These are phyloP conservation scores for Kodamaea leandrae DNA, from an alignment of 805 yeast genomes.

Conservation along the genomic window DNA sequence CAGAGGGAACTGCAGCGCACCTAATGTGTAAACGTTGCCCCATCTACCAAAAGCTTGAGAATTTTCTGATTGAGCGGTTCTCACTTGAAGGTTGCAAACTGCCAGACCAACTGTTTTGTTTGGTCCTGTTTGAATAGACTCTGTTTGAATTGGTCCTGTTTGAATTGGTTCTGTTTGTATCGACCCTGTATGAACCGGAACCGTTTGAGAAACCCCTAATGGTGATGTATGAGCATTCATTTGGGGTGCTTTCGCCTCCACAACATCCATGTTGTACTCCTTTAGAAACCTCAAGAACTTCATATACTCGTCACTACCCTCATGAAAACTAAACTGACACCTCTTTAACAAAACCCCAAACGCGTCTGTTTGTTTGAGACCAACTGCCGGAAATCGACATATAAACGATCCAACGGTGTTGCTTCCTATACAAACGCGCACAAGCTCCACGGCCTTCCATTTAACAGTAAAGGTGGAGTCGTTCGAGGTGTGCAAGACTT, in stretches of 20 bases:
- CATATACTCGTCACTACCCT: neutral
- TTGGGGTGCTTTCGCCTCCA: neutral
- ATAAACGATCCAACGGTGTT: slow-evolving; percentile 16
- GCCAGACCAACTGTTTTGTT: too few relatives aligned
- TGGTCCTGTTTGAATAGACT: too few relatives aligned
- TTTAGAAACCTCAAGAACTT: neutral
- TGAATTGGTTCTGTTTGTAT: too few relatives aligned
- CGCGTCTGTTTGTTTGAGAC: slow-evolving; percentile 23
- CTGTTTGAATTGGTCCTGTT: too few relatives aligned
- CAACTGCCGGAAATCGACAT: slow-evolving; percentile 26
- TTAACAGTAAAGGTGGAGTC: slow-evolving; percentile 10
- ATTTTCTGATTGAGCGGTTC: too few relatives aligned
- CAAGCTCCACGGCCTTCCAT: slow-evolving; percentile 22
- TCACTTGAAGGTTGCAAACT: too few relatives aligned
- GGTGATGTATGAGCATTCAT: neutral
- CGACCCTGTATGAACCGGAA: too few relatives aligned
- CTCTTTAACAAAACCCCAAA: slow-evolving; percentile 21
- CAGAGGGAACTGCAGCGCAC: too few relatives aligned
- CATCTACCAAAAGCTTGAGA: too few relatives aligned
- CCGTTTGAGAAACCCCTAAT: too few relatives aligned
- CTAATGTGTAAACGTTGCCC: too few relatives aligned
- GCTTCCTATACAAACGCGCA: slow-evolving; percentile 9
- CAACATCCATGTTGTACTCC: neutral
- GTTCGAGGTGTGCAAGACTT: slow-evolving; percentile 10
- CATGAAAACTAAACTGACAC: slow-evolving; percentile 27